Percentiles rank a stretch among this genome's conserved stretches.
phyloP scores from a whole-genome alignment of 345 rosid genomes.

The Salix purpurea region DNA sequence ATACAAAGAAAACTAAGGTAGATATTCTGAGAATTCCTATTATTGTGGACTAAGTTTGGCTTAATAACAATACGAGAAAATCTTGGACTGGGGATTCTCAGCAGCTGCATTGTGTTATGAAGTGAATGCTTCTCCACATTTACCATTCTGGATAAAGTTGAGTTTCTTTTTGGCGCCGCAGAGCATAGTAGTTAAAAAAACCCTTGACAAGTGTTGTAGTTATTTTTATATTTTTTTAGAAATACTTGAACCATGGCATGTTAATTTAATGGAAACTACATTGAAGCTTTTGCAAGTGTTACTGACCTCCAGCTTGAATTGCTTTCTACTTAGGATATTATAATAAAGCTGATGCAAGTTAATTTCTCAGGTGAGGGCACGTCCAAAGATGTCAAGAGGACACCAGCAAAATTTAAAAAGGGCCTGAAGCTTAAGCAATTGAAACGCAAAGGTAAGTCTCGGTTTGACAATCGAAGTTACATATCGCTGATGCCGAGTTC shows the following conservation, averaged over 20 bases:
- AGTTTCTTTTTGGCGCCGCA: neutral
- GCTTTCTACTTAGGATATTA: neutral
- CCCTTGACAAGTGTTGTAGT: neutral
- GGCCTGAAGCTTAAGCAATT: conserved; percentile 44
- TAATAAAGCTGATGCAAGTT: conserved; percentile 6
- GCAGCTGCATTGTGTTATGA: too few relatives aligned
- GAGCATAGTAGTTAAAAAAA: neutral
- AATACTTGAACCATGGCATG: too few relatives aligned
- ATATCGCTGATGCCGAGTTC: neutral
- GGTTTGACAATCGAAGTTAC: neutral
- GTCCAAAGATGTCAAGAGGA: conserved; percentile 30
- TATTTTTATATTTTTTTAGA: too few relatives aligned
- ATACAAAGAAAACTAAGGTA: neutral
- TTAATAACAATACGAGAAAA: neutral
- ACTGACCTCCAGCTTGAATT: neutral
- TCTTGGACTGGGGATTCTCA: neutral
- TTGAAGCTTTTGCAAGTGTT: neutral
- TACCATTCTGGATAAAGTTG: neutral
- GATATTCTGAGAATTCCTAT: neutral
- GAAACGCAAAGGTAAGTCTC: conserved; percentile 38
- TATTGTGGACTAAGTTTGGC: neutral
- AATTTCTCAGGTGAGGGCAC: conserved; percentile 19
- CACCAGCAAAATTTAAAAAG: conserved; percentile 34
- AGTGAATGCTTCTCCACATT: neutral
- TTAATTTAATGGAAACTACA: too few relatives aligned